Conservation (phyloP, 228 moss, liverwort and hornwort genomes). For the Sphagnum magellanicum region DNA sequence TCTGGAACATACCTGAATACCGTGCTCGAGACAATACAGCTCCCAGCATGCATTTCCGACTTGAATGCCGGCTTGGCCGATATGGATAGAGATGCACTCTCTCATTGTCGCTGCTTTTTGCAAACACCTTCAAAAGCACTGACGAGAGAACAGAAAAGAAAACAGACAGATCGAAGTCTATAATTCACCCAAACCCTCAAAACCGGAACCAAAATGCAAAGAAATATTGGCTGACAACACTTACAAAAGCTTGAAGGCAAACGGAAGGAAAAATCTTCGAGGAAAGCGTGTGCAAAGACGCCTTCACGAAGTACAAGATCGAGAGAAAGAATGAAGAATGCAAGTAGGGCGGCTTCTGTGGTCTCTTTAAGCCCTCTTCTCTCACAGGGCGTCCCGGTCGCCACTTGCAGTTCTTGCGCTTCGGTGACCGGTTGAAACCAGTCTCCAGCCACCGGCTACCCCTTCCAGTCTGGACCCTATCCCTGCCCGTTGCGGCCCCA, state of each 20-base stretch:
- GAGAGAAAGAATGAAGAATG: no score
- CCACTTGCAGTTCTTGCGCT: no score
- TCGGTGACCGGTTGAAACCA: no score
- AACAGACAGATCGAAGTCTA: not conserved
- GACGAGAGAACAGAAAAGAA: no score
- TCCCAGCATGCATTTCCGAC: slow-evolving; percentile 13
- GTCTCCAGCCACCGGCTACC: no score
- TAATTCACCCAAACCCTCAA: not conserved
- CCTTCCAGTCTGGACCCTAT: no score
- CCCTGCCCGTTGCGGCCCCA: no score
- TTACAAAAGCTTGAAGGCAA: not conserved
- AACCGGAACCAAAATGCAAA: not conserved
- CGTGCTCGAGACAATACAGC: slow-evolving; percentile 11
- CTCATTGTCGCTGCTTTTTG: slow-evolving; percentile 4
- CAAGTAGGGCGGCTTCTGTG: no score
- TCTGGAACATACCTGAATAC: slow-evolving; percentile 4
- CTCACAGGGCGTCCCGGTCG: no score
- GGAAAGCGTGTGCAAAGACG: slow-evolving; percentile 69
- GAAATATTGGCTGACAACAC: not conserved
- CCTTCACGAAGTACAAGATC: slow-evolving; percentile 39
- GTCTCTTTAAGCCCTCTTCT: no score
- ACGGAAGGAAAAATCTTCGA: slow-evolving; percentile 28
- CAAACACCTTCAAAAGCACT: not conserved
- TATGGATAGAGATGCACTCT: slow-evolving; percentile 12
- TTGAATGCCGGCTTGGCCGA: slow-evolving; percentile 12